Base-by-base conservation (phyloP, 306 rosid species). In the Gastrolobium bilobum region DNA sequence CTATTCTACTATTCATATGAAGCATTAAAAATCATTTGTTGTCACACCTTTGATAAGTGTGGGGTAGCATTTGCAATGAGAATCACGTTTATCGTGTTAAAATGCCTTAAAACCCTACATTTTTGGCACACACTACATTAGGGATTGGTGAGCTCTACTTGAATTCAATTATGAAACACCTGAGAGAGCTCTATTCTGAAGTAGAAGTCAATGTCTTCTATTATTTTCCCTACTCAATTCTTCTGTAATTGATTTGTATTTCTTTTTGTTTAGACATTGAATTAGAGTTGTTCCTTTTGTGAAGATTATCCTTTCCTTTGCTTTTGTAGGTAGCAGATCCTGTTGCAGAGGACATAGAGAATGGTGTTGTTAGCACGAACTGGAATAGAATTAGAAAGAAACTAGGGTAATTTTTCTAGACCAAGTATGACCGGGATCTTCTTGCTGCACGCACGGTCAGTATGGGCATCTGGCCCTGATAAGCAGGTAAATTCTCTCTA, bases 401-500 rank as follows among this genome's bases (percentile, higher is more conserved):
- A 84, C 88, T 95, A 6, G 99, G 99, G 72, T 94, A 95, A 75
- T 93, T 95, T 87, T 95, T 95, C 84, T 96, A 95, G 89, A 90
- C 98, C 37, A 89, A 84, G 77, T 93, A 95, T 80, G 98, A 91
- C 50, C 91, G 98, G 99, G 99, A 95, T 85, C 93, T 95, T 60
- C 99, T 95, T 67, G 99, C 99, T 81, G n/a, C n/a, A n/a, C n/a
- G 97, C 98, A 9, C 82, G 98, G 56, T 93, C 99, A 68, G 93
- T 95, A 76, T 95, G 98, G 99, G 98, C 99, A 72, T 95, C 93
- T 88, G 98, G 99, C 82, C 99, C 99, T 74, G 98, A 95, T 80
- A 93, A 93, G 87, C 99, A 91, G 97, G 99, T 94, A 87, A 66
- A 9, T 35, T 60, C 63, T 59, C 61, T 46, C 53, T 8, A 6